Conservation (phyloP, 75 land plant genomes). For the Ceratopteris richardii region DNA sequence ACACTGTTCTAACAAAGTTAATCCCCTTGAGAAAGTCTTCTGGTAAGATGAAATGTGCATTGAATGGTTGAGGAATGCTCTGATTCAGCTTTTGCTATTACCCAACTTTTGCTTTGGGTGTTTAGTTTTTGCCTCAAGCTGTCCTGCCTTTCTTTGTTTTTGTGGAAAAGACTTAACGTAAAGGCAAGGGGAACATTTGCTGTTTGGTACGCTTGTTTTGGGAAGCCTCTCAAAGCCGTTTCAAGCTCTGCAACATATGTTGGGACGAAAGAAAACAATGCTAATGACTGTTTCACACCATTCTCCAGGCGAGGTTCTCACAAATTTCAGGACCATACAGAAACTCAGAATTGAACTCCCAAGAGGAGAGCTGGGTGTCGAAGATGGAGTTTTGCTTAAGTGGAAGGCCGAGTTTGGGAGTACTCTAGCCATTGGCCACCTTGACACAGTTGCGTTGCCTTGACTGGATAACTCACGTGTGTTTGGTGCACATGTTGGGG, state of each 20-base stretch:
- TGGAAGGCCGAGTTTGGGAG: conserved; percentile 64
- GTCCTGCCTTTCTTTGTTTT: no score
- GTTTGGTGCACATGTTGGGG: no score
- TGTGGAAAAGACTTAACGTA: background rate
- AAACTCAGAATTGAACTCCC: conserved; percentile 44
- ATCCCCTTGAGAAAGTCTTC: no score
- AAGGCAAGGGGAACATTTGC: conserved; percentile 26
- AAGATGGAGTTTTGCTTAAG: conserved; percentile 44
- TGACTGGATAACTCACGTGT: no score
- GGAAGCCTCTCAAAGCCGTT: conserved; percentile 41
- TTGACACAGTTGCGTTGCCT: no score
- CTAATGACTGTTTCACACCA: conserved; percentile 54
- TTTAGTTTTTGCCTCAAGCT: no score
- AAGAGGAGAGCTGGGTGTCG: conserved; percentile 17
- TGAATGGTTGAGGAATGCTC: no score
- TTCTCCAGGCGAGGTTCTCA: conserved; percentile 49
- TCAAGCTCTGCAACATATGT: conserved; percentile 37
- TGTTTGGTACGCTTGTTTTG: conserved; percentile 25
- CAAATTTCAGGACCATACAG: conserved; percentile 41
- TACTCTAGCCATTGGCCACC: conserved; percentile 13
- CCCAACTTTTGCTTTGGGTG: no score
- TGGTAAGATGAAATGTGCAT: no score
- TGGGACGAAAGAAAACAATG: conserved; percentile 39
- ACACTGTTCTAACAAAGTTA: no score
- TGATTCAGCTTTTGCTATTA: no score